Evolutionary conservation across 129 eudicot species (phyloP), one percentile per base, ranked within the genome.

Genomic region (sunflower (Helianthus annuus)): DNA sequence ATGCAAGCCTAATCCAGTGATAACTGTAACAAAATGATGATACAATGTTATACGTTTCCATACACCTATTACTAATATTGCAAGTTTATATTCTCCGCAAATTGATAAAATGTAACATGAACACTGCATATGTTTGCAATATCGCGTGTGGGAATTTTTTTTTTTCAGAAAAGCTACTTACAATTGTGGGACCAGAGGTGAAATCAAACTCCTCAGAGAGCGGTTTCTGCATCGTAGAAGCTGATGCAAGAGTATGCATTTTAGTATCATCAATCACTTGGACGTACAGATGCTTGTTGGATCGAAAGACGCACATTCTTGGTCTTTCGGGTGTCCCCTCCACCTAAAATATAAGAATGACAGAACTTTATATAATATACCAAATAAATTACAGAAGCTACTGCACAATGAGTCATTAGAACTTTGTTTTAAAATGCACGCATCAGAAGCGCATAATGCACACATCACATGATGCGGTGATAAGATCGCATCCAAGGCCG

Each of bases 161-260:
- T 53, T 66, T 11, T 55, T 39, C 42, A 32, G 12, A 12, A 39
- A 71, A 40, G 66, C 8, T 76, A 79, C 97, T 90, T 84, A 94
- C 98, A 72, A 86, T 84, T 63, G 98, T 90, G 73, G 97, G 97
- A 49, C 96, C 96, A 39, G 96, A 76, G 79, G 74, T 83, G 81
- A 62, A 87, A 79, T 89, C 91, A 60, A 87, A 85, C 74, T 87
- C 93, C 73, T 88, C 98, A 0, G 88, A 84, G 48, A 88, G 78
- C 2, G 96, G 85, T 76, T 94, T 94, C 86, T 94, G 98, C 96
- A 80, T 82, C 0, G 98, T 93, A 44, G 98, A 93, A 78, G 92
- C 98, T 17, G 98, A 85, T 57, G 98, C 97, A 78, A 93, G 97
- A 45, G 98, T 93, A 77, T 90, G 97, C 97, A 94, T 94, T 76